These are phyloP conservation scores for Juncus effusus DNA, from an alignment of 176 grass and related monocot species.

Conservation along the genomic window DNA sequence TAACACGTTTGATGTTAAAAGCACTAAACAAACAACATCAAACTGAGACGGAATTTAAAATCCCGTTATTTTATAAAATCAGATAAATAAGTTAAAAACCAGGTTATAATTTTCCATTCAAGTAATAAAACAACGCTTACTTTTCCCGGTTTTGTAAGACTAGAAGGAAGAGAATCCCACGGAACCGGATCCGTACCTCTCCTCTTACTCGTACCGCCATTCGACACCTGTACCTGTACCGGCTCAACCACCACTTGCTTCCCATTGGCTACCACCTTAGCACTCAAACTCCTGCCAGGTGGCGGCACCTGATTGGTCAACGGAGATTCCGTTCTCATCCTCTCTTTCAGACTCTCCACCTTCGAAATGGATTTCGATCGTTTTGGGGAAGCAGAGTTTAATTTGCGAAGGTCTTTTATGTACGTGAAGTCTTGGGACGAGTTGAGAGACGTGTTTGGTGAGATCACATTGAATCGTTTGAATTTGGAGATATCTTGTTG, in stretches of 20 bases:
- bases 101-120: background rate
- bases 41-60: no score
- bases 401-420: conserved; percentile 11
- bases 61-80: background rate
- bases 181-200: conserved; percentile 63
- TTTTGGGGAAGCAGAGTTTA: background rate
- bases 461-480: conserved; percentile 24
- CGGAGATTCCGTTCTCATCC: conserved; percentile 10
- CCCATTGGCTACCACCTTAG: conserved; percentile 10
- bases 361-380: background rate
- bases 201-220: conserved; percentile 37
- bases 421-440: conserved; percentile 23
- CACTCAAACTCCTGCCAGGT: conserved; percentile 21
- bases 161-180: conserved; percentile 83
- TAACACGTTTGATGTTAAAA: no score
- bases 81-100: background rate
- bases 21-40: no score
- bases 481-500: conserved; percentile 28
- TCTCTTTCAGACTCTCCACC: conserved; percentile 16
- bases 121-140: conserved; percentile 31
- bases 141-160: conserved; percentile 77
- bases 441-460: conserved; percentile 29
- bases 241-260: conserved; percentile 12
- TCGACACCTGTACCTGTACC: conserved; percentile 3
- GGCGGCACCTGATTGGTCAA: background rate